Base-by-base conservation (phyloP, 768 basidiomycete genomes). In the Tulasnella sp. region DNA sequence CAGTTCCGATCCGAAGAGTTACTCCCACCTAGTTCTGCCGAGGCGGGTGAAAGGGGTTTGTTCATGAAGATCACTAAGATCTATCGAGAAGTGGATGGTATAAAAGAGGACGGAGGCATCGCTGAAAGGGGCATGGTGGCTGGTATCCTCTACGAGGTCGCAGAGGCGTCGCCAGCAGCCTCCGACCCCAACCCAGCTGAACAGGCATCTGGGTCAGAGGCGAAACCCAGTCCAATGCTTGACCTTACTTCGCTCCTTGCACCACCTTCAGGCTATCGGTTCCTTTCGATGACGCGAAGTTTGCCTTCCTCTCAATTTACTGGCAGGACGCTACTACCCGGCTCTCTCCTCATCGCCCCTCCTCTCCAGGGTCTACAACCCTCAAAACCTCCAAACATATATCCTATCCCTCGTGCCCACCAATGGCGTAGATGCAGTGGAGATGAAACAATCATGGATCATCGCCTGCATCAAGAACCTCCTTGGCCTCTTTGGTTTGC, bases 261-360 rank as follows among this genome's bases (percentile, higher is more conserved):
- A 21, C 71, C 90, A 1, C 88, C 89, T 0, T 68, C 69, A 21
- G 85, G 86, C 0, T 89, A 76, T 69, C 76, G 74, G 62, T 91
- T 88, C 71, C 78, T 85, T n/a, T 74, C 79, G 0, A 82, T 92
- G 57, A 73, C 88, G 24, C n/a, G 86, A 90, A 69, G 77, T 77
- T 12, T 77, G 84, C 19, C 62, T 88, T 17, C 81, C 81, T 2
- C 73, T 90, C 41, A 78, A 80, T 31, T 72, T 88, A 49, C 75
- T 92, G 60, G 80, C 80, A 30, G 90, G 90, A 29, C 76, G 90
- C 56, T 92, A 92, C 68, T 92, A 92, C 67, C 85, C 88, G 3
- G 72, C 75, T 4, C 74, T 92, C 41, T 74, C 88, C 24, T 66
- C 73, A 19, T 85, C 88, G 65, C 85, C 85, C 1, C 72, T 82